Base-by-base conservation (phyloP, 768 basidiomycete genomes). In the Trametes cinnabarina region DNA sequence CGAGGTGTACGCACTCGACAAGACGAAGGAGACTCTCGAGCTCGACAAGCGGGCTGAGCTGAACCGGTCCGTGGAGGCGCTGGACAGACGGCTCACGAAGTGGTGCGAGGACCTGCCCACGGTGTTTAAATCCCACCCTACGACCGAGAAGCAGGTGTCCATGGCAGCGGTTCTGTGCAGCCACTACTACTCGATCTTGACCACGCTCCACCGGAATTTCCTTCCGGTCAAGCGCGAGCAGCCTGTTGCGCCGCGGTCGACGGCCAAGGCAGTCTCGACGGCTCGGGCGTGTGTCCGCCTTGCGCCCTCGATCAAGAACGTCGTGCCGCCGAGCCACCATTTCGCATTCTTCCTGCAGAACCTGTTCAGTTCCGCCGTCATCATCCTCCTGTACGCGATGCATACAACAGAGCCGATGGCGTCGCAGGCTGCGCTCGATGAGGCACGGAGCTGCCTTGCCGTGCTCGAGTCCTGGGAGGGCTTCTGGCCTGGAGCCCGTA, bases 291-390 rank as follows among this genome's bases (percentile, higher is more conserved):
- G 89, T 72, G 92, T 93, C 55, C 84, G 85, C 25, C 82, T 94
- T 22, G 92, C 92, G 3, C 87, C 91, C 37, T 89, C 90, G 3
- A 88, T 93, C 77, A 89, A 84, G 69, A 85, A 89, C 65, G 83
- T 87, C 46, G 90, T 94, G 2, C 90, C 92, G 9, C 80, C 88
- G 12, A 93, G 92, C 14, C 91, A 92, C 64, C 90, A 92, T 69
- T 79, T 93, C 42, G 90, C 91, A 4, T 91, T 92, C 73, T 92
- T 89, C 79, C 90, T 93, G 40, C 92, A 94, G 65, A 90, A 90
- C 63, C 78, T 94, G 22, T 93, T 93, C 77, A 92, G 90, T 66
- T 93, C 88, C 35, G 88, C 90, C 2, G 90, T 92, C 57, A 90
- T 94, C 68, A 84, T 92, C 55, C 73, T 93, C 51, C 76, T 94